Conservation (phyloP, 2,329 filamentous ascomycete genomes). For the Pseudocercospora cruenta region DNA sequence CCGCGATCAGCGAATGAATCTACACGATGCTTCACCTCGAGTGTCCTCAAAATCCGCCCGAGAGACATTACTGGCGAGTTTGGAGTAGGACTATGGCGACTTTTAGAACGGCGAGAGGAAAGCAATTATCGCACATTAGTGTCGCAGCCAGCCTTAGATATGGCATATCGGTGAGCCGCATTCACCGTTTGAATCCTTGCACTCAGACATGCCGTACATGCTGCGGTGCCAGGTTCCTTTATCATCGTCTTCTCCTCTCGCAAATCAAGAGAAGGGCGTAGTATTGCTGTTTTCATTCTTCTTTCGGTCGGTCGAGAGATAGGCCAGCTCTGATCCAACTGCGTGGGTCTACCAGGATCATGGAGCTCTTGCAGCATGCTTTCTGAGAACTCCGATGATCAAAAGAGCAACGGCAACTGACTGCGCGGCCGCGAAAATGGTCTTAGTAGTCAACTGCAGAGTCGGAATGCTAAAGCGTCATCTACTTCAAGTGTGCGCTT, state of each 20-base stretch:
- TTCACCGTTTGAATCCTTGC: no score
- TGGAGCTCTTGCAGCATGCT: no score
- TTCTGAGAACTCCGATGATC: no score
- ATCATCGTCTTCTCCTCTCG: neutral
- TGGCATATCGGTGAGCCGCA: no score
- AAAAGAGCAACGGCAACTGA: no score
- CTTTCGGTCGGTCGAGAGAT: neutral
- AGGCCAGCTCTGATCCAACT: no score
- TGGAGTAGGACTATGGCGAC: no score
- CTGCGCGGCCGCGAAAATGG: neutral
- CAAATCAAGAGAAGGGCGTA: neutral
- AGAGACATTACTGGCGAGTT: neutral
- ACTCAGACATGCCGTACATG: neutral
- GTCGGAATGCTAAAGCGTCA: neutral
- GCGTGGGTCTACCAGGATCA: no score
- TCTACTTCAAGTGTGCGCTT: neutral
- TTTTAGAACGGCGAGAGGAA: no score
- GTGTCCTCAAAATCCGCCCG: neutral
- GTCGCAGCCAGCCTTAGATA: no score
- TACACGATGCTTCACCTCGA: conserved; percentile 8
- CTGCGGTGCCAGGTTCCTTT: neutral
- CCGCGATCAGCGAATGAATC: conserved; percentile 3
- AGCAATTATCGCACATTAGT: no score
- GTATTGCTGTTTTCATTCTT: neutral
- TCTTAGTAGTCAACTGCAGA: neutral